These are phyloP conservation scores for Gracilaria caudata DNA, from an alignment of 23 red algal genomes.

Conservation along the genomic window DNA sequence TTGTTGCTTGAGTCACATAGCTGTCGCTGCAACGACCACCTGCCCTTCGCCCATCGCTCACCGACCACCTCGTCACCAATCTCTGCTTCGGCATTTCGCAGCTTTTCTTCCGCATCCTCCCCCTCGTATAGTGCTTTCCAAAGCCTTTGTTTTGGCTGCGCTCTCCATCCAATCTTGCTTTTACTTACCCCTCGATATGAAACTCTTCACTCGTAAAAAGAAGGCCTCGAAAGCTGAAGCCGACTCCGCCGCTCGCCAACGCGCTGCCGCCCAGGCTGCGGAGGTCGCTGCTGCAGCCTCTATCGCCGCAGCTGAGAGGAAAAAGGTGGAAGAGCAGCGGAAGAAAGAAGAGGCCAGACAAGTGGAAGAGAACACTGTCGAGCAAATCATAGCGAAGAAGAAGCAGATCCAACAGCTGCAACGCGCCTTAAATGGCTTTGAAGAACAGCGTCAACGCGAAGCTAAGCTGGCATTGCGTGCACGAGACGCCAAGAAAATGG, in stretches of 20 bases:
- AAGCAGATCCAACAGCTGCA: conserved; percentile 53
- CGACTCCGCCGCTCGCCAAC: conserved; percentile 13
- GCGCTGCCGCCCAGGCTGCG: not conserved
- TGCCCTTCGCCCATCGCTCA: not conserved
- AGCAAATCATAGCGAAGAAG: conserved; percentile 39
- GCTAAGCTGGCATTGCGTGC: conserved; percentile 46
- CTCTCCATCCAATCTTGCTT: not conserved
- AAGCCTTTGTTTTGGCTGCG: not conserved
- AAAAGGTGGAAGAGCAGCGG: conserved; percentile 1
- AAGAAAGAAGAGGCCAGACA: conserved; percentile 13
- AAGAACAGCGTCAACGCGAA: conserved; percentile 46
- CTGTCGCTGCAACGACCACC: not conserved
- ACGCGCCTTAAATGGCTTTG: conserved; percentile 40
- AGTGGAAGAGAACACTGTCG: conserved; percentile 20
- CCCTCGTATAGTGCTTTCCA: not conserved
- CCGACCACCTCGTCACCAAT: not conserved
- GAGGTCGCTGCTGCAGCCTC: conserved; percentile 1
- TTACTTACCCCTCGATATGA: conserved; percentile 16
- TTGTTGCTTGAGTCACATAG: not conserved
- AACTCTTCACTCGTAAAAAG: conserved; percentile 50
- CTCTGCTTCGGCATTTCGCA: not conserved
- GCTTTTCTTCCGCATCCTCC: not conserved
- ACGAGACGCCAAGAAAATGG: conserved; percentile 24
- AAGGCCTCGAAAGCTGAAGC: conserved; percentile 6
- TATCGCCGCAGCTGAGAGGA: not conserved